Conservation (phyloP, 495 filamentous ascomycete species). For the Penicillium subrubescens region DNA sequence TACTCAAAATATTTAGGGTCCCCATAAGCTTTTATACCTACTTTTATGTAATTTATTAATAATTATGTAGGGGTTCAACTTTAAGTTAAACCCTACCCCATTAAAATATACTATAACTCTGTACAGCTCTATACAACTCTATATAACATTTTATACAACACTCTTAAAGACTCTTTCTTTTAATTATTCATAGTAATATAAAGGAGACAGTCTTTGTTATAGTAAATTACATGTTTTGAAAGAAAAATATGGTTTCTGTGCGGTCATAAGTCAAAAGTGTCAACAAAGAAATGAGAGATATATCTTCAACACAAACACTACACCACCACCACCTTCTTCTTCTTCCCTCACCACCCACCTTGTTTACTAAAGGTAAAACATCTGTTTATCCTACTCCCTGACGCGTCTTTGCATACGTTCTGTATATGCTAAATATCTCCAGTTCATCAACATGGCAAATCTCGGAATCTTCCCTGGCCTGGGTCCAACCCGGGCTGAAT, state of each 20-base stretch:
- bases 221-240: not conserved
- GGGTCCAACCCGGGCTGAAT: not conserved
- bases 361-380: not conserved
- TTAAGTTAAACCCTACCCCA: not conserved
- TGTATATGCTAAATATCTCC: too few species aligned
- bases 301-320: not conserved
- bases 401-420: not conserved
- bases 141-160: not conserved
- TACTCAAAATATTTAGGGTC: not conserved
- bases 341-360: not conserved
- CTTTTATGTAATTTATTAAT: not conserved
- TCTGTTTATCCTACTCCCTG: not conserved
- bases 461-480: not conserved
- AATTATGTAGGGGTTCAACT: too few species aligned
- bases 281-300: too few species aligned
- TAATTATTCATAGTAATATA: not conserved
- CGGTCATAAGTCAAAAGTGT: too few species aligned
- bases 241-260: too few species aligned
- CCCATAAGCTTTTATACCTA: not conserved
- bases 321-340: not conserved
- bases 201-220: not conserved
- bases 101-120: not conserved
- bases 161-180: not conserved
- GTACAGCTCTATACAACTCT: not conserved
- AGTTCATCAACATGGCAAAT: too few species aligned